A percentile compares a stretch with the other conserved stretches of the same genome.
Conservation (phyloP, 1,284 basidiomycete genomes). For the Schizophyllum amplum region DNA sequence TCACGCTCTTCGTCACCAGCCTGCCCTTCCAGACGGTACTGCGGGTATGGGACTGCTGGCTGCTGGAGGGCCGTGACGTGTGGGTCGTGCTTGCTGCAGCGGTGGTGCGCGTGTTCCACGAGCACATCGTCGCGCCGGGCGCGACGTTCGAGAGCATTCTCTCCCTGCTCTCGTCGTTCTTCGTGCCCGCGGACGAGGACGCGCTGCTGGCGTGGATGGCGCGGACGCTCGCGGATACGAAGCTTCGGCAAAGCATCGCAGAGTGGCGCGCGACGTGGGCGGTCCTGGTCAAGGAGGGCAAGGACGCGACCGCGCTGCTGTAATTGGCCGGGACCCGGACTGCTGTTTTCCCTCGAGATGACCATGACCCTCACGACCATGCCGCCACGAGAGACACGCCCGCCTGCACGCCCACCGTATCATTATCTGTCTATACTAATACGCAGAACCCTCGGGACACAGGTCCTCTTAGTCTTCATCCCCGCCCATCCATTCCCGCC, state of each 20-base stretch:
- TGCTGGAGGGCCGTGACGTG: slow-evolving; percentile 86
- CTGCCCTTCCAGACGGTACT: slow-evolving; percentile 96
- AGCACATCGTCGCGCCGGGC: slow-evolving; percentile 63
- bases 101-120: slow-evolving; percentile 84
- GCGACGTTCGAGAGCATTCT: slow-evolving; percentile 92
- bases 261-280: slow-evolving; percentile 71
- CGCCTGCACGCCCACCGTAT: background rate
- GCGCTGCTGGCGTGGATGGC: slow-evolving; percentile 74
- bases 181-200: slow-evolving; percentile 85
- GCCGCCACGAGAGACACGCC: background rate
- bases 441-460: background rate
- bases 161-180: slow-evolving; percentile 84
- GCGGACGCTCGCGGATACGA: slow-evolving; percentile 62
- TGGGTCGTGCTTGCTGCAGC: slow-evolving; percentile 81
- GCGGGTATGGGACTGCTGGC: slow-evolving; percentile 89
- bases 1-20: slow-evolving; percentile 91
- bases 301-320: slow-evolving; percentile 56
- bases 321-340: too few species aligned
- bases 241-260: slow-evolving; percentile 60
- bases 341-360: too few species aligned
- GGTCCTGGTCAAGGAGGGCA: slow-evolving; percentile 55
- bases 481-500: background rate
- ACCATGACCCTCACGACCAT: background rate
- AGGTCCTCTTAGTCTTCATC: too few species aligned
- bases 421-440: background rate